Base-by-base conservation (phyloP, 1,139 yeast species). In the Lodderomyces orthopsilosis region DNA sequence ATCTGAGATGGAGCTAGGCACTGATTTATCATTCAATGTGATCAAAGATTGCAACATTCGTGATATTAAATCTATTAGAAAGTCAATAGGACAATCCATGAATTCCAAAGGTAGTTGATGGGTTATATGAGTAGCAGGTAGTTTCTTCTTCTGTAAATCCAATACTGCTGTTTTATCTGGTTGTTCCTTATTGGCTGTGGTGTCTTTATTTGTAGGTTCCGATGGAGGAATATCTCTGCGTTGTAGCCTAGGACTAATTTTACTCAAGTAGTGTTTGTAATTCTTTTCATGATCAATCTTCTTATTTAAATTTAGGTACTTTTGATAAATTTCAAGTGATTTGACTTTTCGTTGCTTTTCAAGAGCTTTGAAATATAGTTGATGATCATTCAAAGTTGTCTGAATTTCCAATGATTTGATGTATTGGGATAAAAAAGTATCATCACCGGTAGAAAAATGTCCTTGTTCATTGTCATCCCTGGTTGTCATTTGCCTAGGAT, bases 41-140 rank as follows among this genome's bases (percentile, higher is more conserved):
- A 87, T 85, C 24, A 89, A 69, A 38, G 86, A 85, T 42, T 79
- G 77, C 30, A 93, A 68, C 95, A 91, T 89, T 44, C 96, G 69
- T 1, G 95, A 72, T 24, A 91, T 83, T 28, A 91, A 68, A 0
- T 76, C 69, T 35, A 90, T 81, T 37, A 93, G 66, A 53, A 86
- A 93, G 34, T 80, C 79, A 46, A 82, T 71, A 10, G 87, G 75
- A 57, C 96, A 87, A 37, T 79, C 72, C 54, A 81, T 79, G 61
- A 81, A 88, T 46, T 77, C 70, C 10, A 57, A 47, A 1, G 95
- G 89, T 9, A 87, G 69, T 10, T 12, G 17, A 22, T 32, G 28
- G 8, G 21, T 44, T 7, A n/a, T 27, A 18, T 19, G 26, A 35
- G 27, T 13, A 2, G 37, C 18, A 22, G 26, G 18, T 35, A 10